These are phyloP conservation scores for Triglochin maritima DNA, from an alignment of 106 monocot species.

Conservation along the genomic window DNA sequence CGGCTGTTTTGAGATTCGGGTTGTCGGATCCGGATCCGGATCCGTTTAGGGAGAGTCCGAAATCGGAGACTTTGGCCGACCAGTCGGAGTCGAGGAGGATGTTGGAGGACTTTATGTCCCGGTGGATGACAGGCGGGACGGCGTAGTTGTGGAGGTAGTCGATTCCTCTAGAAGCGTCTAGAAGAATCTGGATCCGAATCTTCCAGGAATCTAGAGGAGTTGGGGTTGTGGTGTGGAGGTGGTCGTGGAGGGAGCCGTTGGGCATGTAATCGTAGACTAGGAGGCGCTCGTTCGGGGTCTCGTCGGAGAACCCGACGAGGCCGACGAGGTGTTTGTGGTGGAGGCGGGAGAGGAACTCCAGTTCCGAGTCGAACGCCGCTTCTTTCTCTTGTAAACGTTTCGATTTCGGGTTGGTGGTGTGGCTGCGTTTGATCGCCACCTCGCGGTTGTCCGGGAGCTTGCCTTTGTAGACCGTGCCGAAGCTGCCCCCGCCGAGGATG, in stretches of 20 bases:
- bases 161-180: constrained; percentile 24
- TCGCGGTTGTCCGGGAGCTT: constrained; percentile 5
- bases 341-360: no score
- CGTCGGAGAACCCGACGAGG: constrained; percentile 62
- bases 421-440: constrained; percentile 5
- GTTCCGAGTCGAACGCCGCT: no score
- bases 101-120: constrained; percentile 40
- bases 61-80: constrained; percentile 67
- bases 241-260: constrained; percentile 57
- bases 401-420: no score
- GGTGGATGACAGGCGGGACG: constrained; percentile 31
- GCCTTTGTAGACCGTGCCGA: constrained; percentile 16
- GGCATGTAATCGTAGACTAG: constrained; percentile 87
- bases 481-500: constrained; percentile 1
- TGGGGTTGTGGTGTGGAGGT: constrained; percentile 32
- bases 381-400: no score
- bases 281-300: constrained; percentile 43
- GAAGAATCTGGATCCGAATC: constrained; percentile 43
- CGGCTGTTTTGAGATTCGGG: constrained; percentile 32
- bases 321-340: constrained; percentile 54
- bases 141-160: constrained; percentile 48
- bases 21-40: constrained; percentile 29
- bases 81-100: constrained; percentile 35
- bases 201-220: constrained; percentile 39
- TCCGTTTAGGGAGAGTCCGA: constrained; percentile 60